A percentile compares a stretch with the other conserved stretches of the same genome.
Evolutionary conservation across 1,284 basidiomycete genomes (phyloP).

Genomic region (Leccinum laetum): DNA sequence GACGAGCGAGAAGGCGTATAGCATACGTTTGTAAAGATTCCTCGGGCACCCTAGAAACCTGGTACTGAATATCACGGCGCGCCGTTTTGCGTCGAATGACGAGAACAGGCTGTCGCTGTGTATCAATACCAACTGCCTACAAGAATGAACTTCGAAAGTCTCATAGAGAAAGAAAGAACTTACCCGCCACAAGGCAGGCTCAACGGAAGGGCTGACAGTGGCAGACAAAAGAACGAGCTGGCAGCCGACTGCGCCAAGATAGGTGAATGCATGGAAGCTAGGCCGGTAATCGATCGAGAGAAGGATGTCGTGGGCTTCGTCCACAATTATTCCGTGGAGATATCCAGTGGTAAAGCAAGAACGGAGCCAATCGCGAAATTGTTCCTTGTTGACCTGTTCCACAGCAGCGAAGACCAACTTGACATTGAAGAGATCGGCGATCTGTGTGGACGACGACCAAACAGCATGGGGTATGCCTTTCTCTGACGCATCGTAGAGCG

Average conservation of each 20-base stretch:
- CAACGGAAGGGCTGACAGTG: background rate
- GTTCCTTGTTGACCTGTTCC: background rate
- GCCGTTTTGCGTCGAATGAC: background rate
- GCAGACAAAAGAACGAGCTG: background rate
- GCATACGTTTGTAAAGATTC: background rate
- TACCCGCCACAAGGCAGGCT: background rate
- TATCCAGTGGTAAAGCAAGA: background rate
- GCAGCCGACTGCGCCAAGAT: background rate
- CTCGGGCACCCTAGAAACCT: background rate
- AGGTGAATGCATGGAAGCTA: background rate
- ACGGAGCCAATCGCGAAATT: background rate
- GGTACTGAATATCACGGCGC: background rate
- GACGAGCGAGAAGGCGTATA: background rate
- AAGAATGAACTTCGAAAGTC: background rate
- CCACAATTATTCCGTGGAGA: background rate
- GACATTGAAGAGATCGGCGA: background rate
- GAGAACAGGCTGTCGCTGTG: background rate
- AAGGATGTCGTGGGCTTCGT: background rate
- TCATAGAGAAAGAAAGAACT: background rate
- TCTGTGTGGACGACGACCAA: background rate
- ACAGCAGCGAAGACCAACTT: constrained; percentile 1
- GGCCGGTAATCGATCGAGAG: background rate
- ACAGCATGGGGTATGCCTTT: background rate
- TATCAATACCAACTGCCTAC: background rate
- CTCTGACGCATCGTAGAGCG: background rate